Conservation (phyloP, 805 yeast species). For the Candida verbasci region DNA sequence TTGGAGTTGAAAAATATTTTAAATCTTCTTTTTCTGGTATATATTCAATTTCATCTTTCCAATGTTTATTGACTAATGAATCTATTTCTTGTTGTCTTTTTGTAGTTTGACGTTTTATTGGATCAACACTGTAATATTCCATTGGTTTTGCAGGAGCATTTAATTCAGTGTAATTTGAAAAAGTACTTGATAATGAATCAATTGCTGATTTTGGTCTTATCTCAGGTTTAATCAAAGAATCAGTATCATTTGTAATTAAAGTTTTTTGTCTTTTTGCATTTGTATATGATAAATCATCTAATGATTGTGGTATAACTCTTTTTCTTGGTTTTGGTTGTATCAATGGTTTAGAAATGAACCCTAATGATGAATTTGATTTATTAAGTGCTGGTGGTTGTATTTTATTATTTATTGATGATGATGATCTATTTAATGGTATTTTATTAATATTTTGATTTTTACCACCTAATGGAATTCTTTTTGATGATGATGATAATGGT, state of each 20-base stretch:
- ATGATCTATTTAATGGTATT: conserved; percentile 28
- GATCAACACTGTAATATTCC: conserved; percentile 20
- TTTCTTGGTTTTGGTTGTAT: conserved; percentile 4
- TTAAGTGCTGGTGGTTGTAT: conserved; percentile 20
- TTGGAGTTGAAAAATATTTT: conserved; percentile 21
- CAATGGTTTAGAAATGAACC: conserved; percentile 19
- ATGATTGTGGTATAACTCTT: conserved; percentile 7
- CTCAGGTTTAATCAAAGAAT: conserved; percentile 6
- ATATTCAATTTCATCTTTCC: conserved; percentile 7
- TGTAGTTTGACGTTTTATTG: conserved; percentile 17
- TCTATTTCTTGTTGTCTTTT: neutral
- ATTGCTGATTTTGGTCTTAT: conserved; percentile 4
- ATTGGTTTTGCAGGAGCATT: conserved; percentile 9
- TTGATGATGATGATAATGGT: conserved; percentile 1
- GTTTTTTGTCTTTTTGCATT: conserved; percentile 5
- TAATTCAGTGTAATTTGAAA: conserved; percentile 12
- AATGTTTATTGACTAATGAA: conserved; percentile 2
- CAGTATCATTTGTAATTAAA: conserved; percentile 3
- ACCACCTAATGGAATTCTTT: conserved; percentile 37
- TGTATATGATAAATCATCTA: conserved; percentile 8
- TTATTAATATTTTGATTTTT: conserved; percentile 29
- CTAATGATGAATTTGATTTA: conserved; percentile 35
- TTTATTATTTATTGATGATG: conserved; percentile 14
- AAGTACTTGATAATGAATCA: conserved; percentile 11
- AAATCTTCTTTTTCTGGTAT: conserved; percentile 12